These are phyloP conservation scores for Calonectria hongkongensis DNA, from an alignment of 2,329 filamentous ascomycete genomes.

Conservation along the genomic window DNA sequence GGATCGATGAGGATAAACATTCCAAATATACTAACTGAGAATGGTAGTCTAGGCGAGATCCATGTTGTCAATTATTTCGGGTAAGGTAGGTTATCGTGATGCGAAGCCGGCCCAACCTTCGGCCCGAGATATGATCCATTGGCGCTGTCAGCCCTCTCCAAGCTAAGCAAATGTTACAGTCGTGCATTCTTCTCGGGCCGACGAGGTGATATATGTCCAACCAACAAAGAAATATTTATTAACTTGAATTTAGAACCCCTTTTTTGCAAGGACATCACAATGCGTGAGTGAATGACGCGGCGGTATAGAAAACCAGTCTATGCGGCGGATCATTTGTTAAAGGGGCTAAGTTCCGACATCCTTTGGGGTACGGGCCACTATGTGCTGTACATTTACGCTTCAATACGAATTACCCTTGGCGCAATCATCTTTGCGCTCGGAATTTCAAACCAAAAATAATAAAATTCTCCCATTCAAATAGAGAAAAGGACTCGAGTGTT, in stretches of 20 bases:
- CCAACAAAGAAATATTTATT: too few relatives aligned
- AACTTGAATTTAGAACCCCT: not conserved
- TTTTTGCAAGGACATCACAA: too few relatives aligned
- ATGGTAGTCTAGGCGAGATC: not conserved
- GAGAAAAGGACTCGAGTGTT: too few relatives aligned
- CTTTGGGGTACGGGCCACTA: not conserved
- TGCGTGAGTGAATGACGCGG: too few relatives aligned
- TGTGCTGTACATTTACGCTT: not conserved
- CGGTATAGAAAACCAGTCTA: not conserved
- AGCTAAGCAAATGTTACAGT: too few relatives aligned
- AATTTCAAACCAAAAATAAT: not conserved
- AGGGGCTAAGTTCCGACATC: not conserved
- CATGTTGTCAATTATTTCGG: not conserved
- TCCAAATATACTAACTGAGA: not conserved
- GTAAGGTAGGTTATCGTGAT: not conserved
- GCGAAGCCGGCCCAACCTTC: not conserved
- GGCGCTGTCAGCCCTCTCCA: not conserved
- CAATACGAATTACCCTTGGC: not conserved
- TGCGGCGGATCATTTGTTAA: too few relatives aligned
- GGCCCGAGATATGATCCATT: not conserved
- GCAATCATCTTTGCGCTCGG: not conserved
- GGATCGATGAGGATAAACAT: not conserved
- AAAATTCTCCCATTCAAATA: too few relatives aligned
- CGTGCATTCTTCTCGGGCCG: not conserved
- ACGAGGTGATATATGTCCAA: too few relatives aligned